Conservation (phyloP, 106 monocot genomes). For the Dendrobium huoshanense region DNA sequence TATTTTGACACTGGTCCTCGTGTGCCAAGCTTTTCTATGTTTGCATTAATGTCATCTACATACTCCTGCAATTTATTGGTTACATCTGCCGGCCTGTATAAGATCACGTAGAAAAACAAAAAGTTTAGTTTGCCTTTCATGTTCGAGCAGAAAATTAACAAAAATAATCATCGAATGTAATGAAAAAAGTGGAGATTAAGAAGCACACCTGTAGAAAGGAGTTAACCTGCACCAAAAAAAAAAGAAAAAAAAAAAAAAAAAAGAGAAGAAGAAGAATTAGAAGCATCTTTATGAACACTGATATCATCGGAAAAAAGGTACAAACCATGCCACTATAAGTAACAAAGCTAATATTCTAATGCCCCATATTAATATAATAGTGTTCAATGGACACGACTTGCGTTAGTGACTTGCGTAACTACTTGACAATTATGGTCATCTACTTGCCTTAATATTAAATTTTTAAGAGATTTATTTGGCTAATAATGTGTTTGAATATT, state of each 20-base stretch:
- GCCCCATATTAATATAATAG: no score
- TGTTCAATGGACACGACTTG: no score
- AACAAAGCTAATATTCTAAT: no score
- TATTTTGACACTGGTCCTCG: conserved; percentile 93
- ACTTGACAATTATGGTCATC: no score
- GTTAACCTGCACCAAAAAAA: conserved; percentile 62
- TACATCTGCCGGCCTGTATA: conserved; percentile 60
- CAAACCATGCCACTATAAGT: no score
- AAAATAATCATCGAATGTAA: not conserved
- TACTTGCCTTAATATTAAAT: no score
- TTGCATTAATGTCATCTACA: conserved; percentile 89
- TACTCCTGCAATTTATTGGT: conserved; percentile 86
- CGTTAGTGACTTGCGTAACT: no score
- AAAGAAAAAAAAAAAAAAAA: no score
- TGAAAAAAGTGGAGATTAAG: not conserved
- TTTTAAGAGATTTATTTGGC: no score
- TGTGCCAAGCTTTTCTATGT: conserved; percentile 65
- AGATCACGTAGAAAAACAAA: conserved; percentile 6
- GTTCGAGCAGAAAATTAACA: not conserved
- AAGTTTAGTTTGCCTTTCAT: not conserved
- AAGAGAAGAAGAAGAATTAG: conserved; percentile 3
- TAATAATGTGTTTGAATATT: no score
- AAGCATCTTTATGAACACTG: not conserved
- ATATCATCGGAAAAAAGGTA: not conserved
- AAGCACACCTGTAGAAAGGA: conserved; percentile 82